Percentiles rank a stretch among this genome's conserved stretches.
Evolutionary conservation across 2,329 filamentous ascomycete genomes (phyloP).

Genomic region (Aspergillus tanneri): DNA sequence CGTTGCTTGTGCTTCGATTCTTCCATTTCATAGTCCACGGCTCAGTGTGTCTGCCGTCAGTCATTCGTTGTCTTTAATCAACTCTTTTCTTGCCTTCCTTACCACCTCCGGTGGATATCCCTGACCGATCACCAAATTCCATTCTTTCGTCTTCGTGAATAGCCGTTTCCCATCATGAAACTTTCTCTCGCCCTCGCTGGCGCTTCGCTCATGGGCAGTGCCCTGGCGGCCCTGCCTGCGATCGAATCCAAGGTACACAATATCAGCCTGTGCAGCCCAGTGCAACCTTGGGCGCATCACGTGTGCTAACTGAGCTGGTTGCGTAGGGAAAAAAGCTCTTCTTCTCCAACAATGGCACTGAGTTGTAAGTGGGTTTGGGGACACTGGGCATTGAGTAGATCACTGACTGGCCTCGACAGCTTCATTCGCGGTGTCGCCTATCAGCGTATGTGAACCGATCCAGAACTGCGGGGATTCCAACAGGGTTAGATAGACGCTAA

Average conservation of each 20-base stretch:
- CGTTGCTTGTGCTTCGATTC: conserved; percentile 14
- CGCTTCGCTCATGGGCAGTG: conserved; percentile 53
- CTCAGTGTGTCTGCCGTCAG: conserved; percentile 21
- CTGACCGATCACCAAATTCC: conserved; percentile 11
- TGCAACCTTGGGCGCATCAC: conserved; percentile 2
- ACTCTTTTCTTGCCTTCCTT: conserved; percentile 6
- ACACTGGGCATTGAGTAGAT: background rate
- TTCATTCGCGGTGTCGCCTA: conserved; percentile 94
- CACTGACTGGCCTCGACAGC: conserved; percentile 36
- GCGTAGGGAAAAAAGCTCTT: conserved; percentile 78
- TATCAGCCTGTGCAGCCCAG: background rate
- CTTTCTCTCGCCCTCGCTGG: conserved; percentile 51
- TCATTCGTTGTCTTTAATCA: conserved; percentile 21
- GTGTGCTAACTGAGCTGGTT: background rate
- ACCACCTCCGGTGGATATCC: conserved; percentile 8
- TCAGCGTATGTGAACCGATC: conserved; percentile 57
- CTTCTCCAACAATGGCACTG: conserved; percentile 74
- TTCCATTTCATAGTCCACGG: conserved; percentile 14
- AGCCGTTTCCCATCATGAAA: conserved; percentile 51
- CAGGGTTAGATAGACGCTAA: conserved; percentile 17
- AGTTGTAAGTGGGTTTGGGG: conserved; percentile 55
- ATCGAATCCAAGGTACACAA: conserved; percentile 62
- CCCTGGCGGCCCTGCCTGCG: conserved; percentile 54
- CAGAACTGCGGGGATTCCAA: background rate
- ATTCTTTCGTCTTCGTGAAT: conserved; percentile 3